phyloP scores from a whole-genome alignment of 1,139 yeast genomes.

The Saccharomyces hybrid region DNA sequence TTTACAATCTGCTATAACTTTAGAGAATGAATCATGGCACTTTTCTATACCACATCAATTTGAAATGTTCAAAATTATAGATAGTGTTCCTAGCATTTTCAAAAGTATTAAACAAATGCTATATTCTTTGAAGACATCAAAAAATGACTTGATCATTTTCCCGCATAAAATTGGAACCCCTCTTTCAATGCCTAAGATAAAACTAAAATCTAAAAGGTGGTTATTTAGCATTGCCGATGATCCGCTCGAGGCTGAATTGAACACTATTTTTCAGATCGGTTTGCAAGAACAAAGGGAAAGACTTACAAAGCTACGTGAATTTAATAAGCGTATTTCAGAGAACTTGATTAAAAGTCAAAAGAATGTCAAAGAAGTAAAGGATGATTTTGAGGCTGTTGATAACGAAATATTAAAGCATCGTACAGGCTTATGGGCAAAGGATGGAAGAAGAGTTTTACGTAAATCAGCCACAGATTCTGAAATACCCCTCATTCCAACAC shows the following conservation, averaged over 20 bases:
- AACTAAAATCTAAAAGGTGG: constrained; percentile 39
- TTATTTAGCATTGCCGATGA: constrained; percentile 63
- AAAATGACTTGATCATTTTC: constrained; percentile 32
- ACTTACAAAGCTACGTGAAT: constrained; percentile 46
- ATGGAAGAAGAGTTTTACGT: background rate
- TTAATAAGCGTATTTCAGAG: constrained; percentile 33
- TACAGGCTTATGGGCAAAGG: background rate
- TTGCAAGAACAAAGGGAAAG: constrained; percentile 61
- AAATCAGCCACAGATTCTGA: constrained; percentile 5
- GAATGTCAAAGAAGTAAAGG: constrained; percentile 2
- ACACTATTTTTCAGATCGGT: constrained; percentile 72
- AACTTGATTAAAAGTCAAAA: constrained; percentile 11
- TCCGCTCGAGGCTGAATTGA: constrained; percentile 74
- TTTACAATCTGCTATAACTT: constrained; percentile 38
- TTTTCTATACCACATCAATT: constrained; percentile 41
- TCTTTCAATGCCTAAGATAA: constrained; percentile 41
- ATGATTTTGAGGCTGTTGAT: constrained; percentile 8
- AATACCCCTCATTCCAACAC: constrained; percentile 8
- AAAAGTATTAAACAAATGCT: constrained; percentile 51
- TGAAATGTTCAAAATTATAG: constrained; percentile 53
- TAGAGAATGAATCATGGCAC: constrained; percentile 33
- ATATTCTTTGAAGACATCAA: constrained; percentile 38
- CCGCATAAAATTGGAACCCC: constrained; percentile 35
- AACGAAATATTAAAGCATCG: constrained; percentile 5
- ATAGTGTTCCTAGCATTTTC: constrained; percentile 46